Conservation (phyloP, 2,329 filamentous ascomycete genomes). For the Ophiocordyceps australis region DNA sequence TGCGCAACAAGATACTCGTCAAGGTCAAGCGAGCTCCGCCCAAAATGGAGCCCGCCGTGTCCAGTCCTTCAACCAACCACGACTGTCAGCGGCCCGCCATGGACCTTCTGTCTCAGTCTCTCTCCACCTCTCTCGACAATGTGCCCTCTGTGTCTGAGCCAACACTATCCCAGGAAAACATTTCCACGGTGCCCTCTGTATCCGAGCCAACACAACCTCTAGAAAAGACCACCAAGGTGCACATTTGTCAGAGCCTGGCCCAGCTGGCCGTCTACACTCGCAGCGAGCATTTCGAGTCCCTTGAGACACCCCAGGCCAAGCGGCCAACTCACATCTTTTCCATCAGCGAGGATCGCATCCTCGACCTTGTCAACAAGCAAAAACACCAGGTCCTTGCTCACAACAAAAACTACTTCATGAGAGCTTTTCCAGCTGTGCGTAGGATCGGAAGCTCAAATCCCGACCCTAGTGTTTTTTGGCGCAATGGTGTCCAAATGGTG, state of each 20-base stretch:
- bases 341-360: slow-evolving; percentile 66
- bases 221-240: slow-evolving; percentile 24
- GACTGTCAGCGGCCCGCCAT: no score
- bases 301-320: slow-evolving; percentile 44
- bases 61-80: background rate
- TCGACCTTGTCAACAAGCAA: slow-evolving; percentile 35
- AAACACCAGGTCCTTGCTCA: slow-evolving; percentile 67
- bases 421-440: slow-evolving; percentile 69
- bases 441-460: slow-evolving; percentile 86
- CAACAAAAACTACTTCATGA: slow-evolving; percentile 76
- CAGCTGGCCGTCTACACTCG: slow-evolving; percentile 71
- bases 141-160: slow-evolving; percentile 1
- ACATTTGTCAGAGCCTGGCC: slow-evolving; percentile 54
- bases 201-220: slow-evolving; percentile 3
- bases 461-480: slow-evolving; percentile 82
- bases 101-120: background rate
- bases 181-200: background rate
- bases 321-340: slow-evolving; percentile 63
- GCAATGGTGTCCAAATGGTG: slow-evolving; percentile 90
- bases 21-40: slow-evolving; percentile 51
- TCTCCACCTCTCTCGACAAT: slow-evolving; percentile 1
- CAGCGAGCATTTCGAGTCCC: slow-evolving; percentile 61
- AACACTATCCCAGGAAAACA: slow-evolving; percentile 6
- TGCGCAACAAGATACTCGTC: slow-evolving; percentile 66
- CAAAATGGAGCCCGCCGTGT: slow-evolving; percentile 7